Base-by-base conservation (phyloP, 805 yeast genomes). In the Metschnikowia bowlesiae region DNA sequence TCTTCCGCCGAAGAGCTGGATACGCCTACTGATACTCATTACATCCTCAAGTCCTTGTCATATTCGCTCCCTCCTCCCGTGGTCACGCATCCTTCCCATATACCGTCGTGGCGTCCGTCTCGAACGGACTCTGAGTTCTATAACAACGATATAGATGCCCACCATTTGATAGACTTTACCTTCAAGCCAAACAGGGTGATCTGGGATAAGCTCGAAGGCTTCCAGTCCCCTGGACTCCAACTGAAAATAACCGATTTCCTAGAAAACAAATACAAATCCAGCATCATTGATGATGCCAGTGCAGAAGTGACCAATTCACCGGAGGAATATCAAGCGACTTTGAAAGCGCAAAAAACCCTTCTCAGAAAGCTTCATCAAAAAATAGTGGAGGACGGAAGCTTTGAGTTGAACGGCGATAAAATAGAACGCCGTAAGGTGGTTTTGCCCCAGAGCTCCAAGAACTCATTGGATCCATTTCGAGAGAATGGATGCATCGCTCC, bases 251-350 rank as follows among this genome's bases (percentile, higher is more conserved):
- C 57, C 8, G 33, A 59, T 5, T 73, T 64, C 43, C 57, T 73
- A 38, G 56, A 58, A 18, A 48, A 51, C 26, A 64, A 67, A 44
- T 70, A 59, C 53, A 69, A 64, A 49, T 56, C 64, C 1, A 70
- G 75, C 2, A 70, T 73, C 33, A 55, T 72, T 6, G 78, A 73
- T 50, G 78, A 73, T 33, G 53, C 68, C 1, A 62, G 56, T 13
- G 53, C 56, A 14, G 78, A 73, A 36, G 66, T 61, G 39, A 53
- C 58, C 37, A 63, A 60, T 40, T 62, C 75, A 0, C 62, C 63
- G 0, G 84, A 81, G 44, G 95, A 89, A 56, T 88, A 79, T 53
- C 76, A 81, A 1, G 66, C 66, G n/a, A 76, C 80, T 18, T 69
- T 89, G 39, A 60, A 65, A 0, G 80, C 78, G 29, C 94, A 89